Evolutionary conservation across 1,284 basidiomycete species (phyloP).

Genomic region (Sporisorium exsertum): DNA sequence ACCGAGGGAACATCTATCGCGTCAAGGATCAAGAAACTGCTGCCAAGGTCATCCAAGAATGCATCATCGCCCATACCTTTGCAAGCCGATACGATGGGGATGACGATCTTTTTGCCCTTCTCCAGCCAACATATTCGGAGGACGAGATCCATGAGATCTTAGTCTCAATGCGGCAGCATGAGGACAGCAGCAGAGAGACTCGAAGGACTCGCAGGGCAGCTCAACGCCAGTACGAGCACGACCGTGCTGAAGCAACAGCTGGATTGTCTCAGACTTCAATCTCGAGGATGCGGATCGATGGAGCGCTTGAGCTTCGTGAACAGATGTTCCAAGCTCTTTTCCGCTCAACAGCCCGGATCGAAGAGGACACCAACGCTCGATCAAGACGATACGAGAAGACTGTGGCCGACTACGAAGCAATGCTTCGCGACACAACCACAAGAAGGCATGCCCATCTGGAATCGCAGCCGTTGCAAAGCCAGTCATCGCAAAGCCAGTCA

Average conservation of each 20-base stretch:
- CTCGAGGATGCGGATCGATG: background rate
- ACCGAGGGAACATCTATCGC: conserved; percentile 6
- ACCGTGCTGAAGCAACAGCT: background rate
- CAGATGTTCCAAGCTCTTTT: background rate
- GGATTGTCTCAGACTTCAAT: background rate
- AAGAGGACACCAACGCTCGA: background rate
- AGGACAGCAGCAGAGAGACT: background rate
- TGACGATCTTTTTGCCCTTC: background rate
- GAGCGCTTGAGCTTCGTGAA: background rate
- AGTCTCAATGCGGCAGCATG: background rate
- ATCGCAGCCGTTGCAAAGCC: too few relatives aligned
- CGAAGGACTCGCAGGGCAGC: background rate
- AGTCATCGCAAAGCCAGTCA: too few relatives aligned
- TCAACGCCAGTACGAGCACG: background rate
- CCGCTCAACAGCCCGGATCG: background rate
- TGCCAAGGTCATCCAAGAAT: background rate
- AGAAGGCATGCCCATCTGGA: too few relatives aligned
- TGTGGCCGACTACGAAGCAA: too few relatives aligned
- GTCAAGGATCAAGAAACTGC: background rate
- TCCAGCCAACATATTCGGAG: background rate
- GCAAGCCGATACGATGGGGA: background rate
- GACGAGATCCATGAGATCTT: background rate
- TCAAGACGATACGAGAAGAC: background rate
- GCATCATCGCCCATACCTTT: conserved; percentile 6
- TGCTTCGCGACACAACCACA: too few relatives aligned